Evolutionary conservation across 1,139 yeast species (phyloP).

Genomic region (Sugiyamaella pinicola): DNA sequence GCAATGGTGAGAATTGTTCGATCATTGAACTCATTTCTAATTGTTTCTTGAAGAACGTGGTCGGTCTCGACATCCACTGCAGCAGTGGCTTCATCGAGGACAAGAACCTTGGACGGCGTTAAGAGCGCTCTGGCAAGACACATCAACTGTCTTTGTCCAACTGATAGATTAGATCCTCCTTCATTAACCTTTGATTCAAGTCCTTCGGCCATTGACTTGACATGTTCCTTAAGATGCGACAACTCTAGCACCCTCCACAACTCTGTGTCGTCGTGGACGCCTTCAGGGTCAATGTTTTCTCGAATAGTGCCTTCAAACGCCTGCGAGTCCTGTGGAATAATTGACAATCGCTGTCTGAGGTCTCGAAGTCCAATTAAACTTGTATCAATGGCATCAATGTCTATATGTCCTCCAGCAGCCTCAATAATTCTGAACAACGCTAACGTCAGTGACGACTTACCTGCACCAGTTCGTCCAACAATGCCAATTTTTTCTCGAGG

Average conservation of each 20-base stretch:
- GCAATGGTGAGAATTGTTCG: constrained; percentile 94
- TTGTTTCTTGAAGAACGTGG: constrained; percentile 80
- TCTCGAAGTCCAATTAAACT: constrained; percentile 76
- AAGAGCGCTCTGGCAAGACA: constrained; percentile 87
- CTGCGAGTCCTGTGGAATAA: constrained; percentile 97
- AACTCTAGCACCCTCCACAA: constrained; percentile 85
- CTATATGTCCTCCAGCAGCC: constrained; percentile 69
- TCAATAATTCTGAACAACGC: constrained; percentile 91
- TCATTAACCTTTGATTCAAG: constrained; percentile 69
- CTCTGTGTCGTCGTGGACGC: constrained; percentile 66
- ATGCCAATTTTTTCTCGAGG: constrained; percentile 89
- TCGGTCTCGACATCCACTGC: constrained; percentile 98
- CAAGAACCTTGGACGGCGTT: constrained; percentile 74
- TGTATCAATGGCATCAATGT: constrained; percentile 73
- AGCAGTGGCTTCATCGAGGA: constrained; percentile 95
- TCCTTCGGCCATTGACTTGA: constrained; percentile 62
- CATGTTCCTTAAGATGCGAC: constrained; percentile 80
- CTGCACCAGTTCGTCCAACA: constrained; percentile 93
- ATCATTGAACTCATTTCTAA: constrained; percentile 79
- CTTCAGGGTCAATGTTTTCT: constrained; percentile 86
- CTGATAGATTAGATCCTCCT: constrained; percentile 86
- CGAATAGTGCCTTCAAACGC: constrained; percentile 91
- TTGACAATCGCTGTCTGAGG: constrained; percentile 79
- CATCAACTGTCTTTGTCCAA: constrained; percentile 90
- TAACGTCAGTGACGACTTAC: constrained; percentile 87